Evolutionary conservation across 257 asterid species (phyloP).

Genomic region (Pogostemon cablin): DNA sequence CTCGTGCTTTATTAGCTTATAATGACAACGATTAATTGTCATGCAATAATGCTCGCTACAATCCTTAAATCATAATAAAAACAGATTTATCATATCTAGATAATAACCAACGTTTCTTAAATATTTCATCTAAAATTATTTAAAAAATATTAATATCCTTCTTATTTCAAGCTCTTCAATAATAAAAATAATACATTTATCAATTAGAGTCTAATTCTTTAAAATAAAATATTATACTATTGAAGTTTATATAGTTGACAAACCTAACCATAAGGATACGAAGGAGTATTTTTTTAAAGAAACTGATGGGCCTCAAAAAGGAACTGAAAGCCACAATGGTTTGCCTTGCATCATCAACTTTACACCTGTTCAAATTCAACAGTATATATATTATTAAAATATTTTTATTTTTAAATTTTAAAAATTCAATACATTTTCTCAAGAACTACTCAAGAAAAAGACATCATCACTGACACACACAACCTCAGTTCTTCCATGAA

Average conservation of each 20-base stretch:
- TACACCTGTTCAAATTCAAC: conserved; percentile 38
- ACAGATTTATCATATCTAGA: too few species aligned
- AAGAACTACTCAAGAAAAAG: conserved; percentile 12
- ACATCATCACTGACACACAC: neutral
- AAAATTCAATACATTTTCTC: conserved; percentile 10
- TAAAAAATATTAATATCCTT: too few species aligned
- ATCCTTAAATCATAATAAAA: too few species aligned
- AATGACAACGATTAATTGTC: neutral
- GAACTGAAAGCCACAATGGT: conserved; percentile 29
- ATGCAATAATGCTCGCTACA: neutral
- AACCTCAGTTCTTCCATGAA: neutral
- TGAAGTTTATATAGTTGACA: too few species aligned
- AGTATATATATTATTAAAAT: conserved; percentile 6
- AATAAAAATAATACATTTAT: too few species aligned
- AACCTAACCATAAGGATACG: too few species aligned
- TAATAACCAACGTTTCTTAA: too few species aligned
- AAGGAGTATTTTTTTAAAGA: too few species aligned
- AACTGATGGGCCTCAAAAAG: conserved; percentile 31
- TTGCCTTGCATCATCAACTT: conserved; percentile 29
- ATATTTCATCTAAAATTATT: too few species aligned
- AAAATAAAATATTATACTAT: too few species aligned
- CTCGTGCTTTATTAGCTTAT: neutral
- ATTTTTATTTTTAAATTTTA: neutral
- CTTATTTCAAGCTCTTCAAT: too few species aligned
- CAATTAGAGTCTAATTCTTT: too few species aligned